Evolutionary conservation across 2,329 filamentous ascomycete genomes (phyloP), one percentile per base, ranked within the genome.

Genomic region (Colletotrichum costaricense): DNA sequence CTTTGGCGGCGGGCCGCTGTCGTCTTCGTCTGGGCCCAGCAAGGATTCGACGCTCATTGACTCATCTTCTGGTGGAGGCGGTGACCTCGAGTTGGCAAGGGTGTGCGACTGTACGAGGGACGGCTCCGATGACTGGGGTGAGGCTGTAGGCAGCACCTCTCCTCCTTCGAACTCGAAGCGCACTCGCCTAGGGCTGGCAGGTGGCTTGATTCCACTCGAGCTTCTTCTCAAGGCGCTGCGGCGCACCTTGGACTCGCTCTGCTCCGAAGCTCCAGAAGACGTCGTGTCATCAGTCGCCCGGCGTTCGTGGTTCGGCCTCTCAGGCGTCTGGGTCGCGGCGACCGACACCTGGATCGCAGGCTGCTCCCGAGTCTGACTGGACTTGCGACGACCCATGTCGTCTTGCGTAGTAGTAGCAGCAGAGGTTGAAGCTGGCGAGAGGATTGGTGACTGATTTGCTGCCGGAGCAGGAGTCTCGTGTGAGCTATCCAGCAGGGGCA

Each of bases 121-220:
- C 77, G 80, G 76, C 73, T 82, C 79, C 68, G 82, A 76, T 68
- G 79, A 75, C 74, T 86, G 84, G 59, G 90, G 90, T 26, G 89
- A 91, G 30, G 86, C 83, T 58, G 90, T 91, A 24, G 90, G 89
- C 70, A 91, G 81, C 46, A 93, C 89, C 77, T 92, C 89, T 75
- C 86, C 83, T 66, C 90, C 90, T 78, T 87, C 86, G 58, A 92
- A 87, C 49, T 91, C 87, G 75, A 92, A 92, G 60, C 91, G 89
- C 69, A 92, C 91, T 72, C 89, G 86, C 35, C 90, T 86, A n/a
- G 89, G 89, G 77, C 89, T 91, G 56, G 85, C 84, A 6, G 81
- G 82, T 66, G 86, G 85, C 63, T 84, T 87, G 30, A 87, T 86
- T 49, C 74, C 74, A 76, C 86, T 89, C 7, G 88, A 89, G 1